Evolutionary conservation across 257 asterid species (phyloP).

Genomic region (Gentiana straminea): DNA sequence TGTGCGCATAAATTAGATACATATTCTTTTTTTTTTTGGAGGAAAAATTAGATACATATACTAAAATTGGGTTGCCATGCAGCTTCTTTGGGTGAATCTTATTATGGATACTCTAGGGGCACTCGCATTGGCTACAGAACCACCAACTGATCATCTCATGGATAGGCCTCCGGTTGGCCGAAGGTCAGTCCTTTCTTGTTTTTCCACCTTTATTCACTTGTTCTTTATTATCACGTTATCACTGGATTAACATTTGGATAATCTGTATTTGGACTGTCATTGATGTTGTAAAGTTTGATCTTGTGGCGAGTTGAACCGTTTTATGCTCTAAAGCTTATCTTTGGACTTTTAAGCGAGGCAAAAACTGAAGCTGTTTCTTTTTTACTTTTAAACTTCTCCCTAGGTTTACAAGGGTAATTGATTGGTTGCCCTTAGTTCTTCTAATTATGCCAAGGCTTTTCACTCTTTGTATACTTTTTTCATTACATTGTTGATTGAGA

Average conservation of each 20-base stretch:
- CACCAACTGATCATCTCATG: constrained; percentile 97
- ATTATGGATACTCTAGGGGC: constrained; percentile 99
- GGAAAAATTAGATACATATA: neutral
- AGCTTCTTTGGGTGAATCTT: constrained; percentile 99
- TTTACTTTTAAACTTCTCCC: too few relatives aligned
- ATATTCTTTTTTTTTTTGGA: neutral
- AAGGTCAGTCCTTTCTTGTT: constrained; percentile 41
- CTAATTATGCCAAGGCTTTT: too few relatives aligned
- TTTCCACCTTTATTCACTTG: neutral
- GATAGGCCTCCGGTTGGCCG: constrained; percentile 82
- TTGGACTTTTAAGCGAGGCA: too few relatives aligned
- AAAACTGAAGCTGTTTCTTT: too few relatives aligned
- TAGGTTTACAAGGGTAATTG: too few relatives aligned
- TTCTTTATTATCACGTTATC: neutral
- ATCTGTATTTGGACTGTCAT: neutral
- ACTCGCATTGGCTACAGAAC: constrained; percentile 92
- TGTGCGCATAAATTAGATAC: neutral
- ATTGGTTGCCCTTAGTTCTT: too few relatives aligned
- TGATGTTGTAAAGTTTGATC: neutral
- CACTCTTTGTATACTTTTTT: too few relatives aligned
- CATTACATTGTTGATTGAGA: too few relatives aligned
- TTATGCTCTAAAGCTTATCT: too few relatives aligned
- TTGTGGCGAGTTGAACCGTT: neutral
- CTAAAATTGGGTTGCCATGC: constrained; percentile 12
- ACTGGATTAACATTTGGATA: neutral